These are phyloP conservation scores for Xanthoceras sorbifolium DNA, from an alignment of 345 rosid species.

Conservation along the genomic window DNA sequence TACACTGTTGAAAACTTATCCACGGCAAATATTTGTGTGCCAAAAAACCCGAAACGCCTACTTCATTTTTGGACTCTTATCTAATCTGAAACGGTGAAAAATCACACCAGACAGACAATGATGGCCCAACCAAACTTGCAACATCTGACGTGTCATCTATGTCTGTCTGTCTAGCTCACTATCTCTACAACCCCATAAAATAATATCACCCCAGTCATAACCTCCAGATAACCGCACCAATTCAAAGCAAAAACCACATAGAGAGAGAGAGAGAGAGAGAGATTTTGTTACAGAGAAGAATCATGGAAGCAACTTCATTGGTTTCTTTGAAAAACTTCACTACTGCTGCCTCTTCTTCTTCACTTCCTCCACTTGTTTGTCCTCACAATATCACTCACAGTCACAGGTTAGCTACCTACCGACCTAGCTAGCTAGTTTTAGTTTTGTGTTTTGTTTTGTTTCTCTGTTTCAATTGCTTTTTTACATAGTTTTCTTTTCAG, in stretches of 20 bases:
- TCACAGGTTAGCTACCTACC: slow-evolving; percentile 23
- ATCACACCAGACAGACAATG: too few relatives aligned
- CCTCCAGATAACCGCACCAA: not conserved
- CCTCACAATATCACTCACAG: slow-evolving; percentile 22
- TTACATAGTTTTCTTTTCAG: slow-evolving; percentile 6
- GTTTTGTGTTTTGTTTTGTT: too few relatives aligned
- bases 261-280: too few relatives aligned
- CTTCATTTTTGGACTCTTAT: not conserved
- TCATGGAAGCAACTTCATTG: slow-evolving; percentile 39
- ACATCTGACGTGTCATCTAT: slow-evolving; percentile 36
- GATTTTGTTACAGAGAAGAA: not conserved
- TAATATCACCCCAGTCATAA: not conserved
- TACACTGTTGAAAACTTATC: slow-evolving; percentile 26
- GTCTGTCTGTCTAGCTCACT: not conserved
- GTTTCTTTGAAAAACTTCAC: too few relatives aligned
- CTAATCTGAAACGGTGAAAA: too few relatives aligned
- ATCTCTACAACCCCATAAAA: not conserved
- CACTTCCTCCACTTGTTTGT: slow-evolving; percentile 25
- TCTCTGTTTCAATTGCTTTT: not conserved
- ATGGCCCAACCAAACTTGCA: not conserved
- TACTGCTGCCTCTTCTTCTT: too few relatives aligned
- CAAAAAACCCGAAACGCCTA: not conserved
- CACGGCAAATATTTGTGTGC: slow-evolving; percentile 8
- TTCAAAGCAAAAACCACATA: not conserved
- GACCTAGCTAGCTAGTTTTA: too few relatives aligned